Percentiles rank a stretch among this genome's conserved stretches.
Evolutionary conservation across 2,329 filamentous ascomycete genomes (phyloP).

Genomic region (Nigrospora osmanthi): DNA sequence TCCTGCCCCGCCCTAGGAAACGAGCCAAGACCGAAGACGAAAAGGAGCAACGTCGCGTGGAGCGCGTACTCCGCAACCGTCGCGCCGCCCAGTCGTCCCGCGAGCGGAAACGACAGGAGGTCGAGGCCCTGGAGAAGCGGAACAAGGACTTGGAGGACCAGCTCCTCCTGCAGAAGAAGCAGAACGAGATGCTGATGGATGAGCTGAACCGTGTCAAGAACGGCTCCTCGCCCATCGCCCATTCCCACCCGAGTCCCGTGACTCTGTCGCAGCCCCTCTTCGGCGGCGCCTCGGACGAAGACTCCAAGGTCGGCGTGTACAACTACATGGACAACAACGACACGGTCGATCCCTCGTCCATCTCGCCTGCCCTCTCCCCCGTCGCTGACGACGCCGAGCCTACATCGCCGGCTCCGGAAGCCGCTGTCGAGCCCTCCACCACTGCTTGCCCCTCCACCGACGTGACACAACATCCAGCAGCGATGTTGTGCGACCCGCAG

Average conservation of each 20-base stretch:
- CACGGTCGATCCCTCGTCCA: constrained; percentile 54
- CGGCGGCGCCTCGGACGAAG: constrained; percentile 22
- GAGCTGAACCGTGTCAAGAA: constrained; percentile 41
- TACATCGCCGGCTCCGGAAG: constrained; percentile 16
- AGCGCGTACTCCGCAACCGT: constrained; percentile 93
- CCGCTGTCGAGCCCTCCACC: constrained; percentile 14
- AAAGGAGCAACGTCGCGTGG: constrained; percentile 95
- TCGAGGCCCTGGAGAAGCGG: constrained; percentile 74
- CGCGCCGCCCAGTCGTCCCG: constrained; percentile 93
- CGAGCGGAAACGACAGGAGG: constrained; percentile 82
- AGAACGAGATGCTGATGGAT: constrained; percentile 39
- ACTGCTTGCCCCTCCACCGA: constrained; percentile 55
- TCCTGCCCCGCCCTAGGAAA: constrained; percentile 52
- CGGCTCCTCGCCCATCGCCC: constrained; percentile 31
- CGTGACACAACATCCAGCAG: constrained; percentile 99
- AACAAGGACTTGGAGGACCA: constrained; percentile 64
- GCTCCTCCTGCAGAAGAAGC: constrained; percentile 51
- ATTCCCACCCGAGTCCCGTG: constrained; percentile 37
- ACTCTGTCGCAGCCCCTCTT: constrained; percentile 55
- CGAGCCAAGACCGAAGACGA: constrained; percentile 98
- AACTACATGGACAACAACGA: constrained; percentile 31
- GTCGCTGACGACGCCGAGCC: constrained; percentile 37
- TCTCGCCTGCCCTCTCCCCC: constrained; percentile 49
- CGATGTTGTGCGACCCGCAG: constrained; percentile 99
- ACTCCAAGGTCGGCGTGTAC: constrained; percentile 25